A percentile compares a stretch with the other conserved stretches of the same genome.
Evolutionary conservation across 768 basidiomycete genomes (phyloP).

Genomic region (Mycena rebaudengoi): DNA sequence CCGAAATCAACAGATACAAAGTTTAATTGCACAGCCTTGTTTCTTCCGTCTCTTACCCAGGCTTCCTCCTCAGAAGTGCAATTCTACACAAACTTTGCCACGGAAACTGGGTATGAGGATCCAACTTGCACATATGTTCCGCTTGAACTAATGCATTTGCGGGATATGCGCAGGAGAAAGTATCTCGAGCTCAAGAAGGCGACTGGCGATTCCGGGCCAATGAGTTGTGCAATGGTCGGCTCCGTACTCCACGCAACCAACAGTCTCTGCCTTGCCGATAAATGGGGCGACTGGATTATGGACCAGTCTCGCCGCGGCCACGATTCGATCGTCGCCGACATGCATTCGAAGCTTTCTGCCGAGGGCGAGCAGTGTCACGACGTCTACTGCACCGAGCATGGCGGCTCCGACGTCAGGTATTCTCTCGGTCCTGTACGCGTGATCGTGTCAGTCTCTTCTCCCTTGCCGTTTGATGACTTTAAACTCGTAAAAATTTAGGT

Average conservation of each 20-base stretch:
- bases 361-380: conserved; percentile 20
- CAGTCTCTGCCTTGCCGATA: conserved; percentile 6
- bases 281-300: conserved; percentile 12
- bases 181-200: neutral
- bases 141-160: neutral
- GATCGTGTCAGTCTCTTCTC: conserved; percentile 15
- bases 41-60: conserved; percentile 5
- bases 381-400: conserved; percentile 13
- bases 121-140: conserved; percentile 7
- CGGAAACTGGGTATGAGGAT: conserved; percentile 6
- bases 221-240: conserved; percentile 10
- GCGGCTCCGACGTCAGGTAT: conserved; percentile 14
- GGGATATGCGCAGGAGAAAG: neutral
- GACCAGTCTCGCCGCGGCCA: conserved; percentile 7
- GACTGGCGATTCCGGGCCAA: neutral
- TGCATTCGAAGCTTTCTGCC: conserved; percentile 18
- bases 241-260: conserved; percentile 7
- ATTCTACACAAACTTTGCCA: conserved; percentile 6
- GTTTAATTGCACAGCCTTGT: conserved; percentile 5
- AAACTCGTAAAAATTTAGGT: conserved; percentile 12
- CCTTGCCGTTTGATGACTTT: conserved; percentile 5
- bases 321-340: conserved; percentile 6
- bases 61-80: conserved; percentile 8
- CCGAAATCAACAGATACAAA: conserved; percentile 6
- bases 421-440: conserved; percentile 8